Conservation (phyloP, 306 rosid genomes). For the Trichosanthes cucumerina region DNA sequence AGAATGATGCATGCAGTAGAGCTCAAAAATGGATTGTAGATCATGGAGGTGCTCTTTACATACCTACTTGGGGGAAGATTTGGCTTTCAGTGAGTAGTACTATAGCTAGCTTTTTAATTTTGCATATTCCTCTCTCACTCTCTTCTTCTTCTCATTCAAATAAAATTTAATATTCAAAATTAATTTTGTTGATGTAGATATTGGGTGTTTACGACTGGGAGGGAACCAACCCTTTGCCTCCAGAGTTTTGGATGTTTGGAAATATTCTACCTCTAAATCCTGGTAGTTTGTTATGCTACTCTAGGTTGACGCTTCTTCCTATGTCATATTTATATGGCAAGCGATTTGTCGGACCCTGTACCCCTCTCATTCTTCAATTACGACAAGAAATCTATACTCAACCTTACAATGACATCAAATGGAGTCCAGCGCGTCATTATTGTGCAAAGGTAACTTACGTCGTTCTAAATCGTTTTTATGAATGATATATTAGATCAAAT, state of each 20-base stretch:
- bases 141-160: not conserved
- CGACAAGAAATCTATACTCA: constrained; percentile 33
- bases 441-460: constrained; percentile 33
- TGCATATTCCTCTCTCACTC: not conserved
- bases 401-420: constrained; percentile 34
- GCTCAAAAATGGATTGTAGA: constrained; percentile 9
- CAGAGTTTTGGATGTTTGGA: constrained; percentile 15
- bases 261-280: constrained; percentile 8
- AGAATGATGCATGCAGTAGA: not conserved
- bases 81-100: not conserved
- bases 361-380: constrained; percentile 24
- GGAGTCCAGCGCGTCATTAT: constrained; percentile 33
- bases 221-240: constrained; percentile 10
- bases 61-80: constrained; percentile 11
- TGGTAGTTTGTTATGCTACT: constrained; percentile 29
- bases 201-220: constrained; percentile 19
- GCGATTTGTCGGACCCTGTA: constrained; percentile 41
- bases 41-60: constrained; percentile 9
- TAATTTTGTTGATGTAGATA: not conserved
- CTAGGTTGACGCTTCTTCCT: constrained; percentile 45
- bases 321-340: constrained; percentile 57
- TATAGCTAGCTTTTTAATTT: not conserved
- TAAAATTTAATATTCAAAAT: not conserved
- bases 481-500: too few relatives aligned
- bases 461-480: too few relatives aligned